A percentile compares a stretch with the other conserved stretches of the same genome.
phyloP scores from a whole-genome alignment of 2,329 filamentous ascomycete genomes.

The Boeremia exigua region DNA sequence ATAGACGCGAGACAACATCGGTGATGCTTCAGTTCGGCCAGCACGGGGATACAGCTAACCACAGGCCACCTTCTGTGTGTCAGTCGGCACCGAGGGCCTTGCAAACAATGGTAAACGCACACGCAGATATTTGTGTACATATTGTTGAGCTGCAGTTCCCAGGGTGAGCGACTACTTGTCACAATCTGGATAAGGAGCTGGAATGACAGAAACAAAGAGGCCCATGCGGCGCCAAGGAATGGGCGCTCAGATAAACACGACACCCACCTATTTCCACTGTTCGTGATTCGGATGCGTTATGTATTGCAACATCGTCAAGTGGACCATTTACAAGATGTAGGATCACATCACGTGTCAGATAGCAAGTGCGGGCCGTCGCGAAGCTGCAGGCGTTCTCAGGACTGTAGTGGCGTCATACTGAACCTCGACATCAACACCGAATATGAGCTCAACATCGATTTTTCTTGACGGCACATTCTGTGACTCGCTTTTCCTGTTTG shows the following conservation, averaged over 20 bases:
- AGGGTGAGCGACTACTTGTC: background rate
- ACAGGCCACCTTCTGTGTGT: background rate
- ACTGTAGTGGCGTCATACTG: slow-evolving; percentile 16
- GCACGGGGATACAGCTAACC: background rate
- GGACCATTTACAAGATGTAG: background rate
- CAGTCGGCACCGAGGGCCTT: background rate
- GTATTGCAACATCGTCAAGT: background rate
- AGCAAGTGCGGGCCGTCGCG: background rate
- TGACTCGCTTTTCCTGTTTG: background rate
- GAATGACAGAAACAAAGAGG: background rate
- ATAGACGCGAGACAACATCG: background rate
- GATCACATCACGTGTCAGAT: slow-evolving; percentile 3
- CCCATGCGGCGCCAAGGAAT: slow-evolving; percentile 11
- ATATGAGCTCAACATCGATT: slow-evolving; percentile 4
- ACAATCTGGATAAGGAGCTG: slow-evolving; percentile 7
- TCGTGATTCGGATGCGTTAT: background rate
- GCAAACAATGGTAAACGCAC: background rate
- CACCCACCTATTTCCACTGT: background rate
- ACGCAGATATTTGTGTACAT: background rate
- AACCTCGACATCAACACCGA: slow-evolving; percentile 5
- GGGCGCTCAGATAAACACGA: background rate
- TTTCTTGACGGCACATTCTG: background rate
- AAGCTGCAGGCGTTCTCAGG: background rate
- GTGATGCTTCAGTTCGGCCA: background rate
- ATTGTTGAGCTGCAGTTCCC: slow-evolving; percentile 16